Conservation (phyloP, 352 stramenopile genomes). For the Phytophthora ramorum region DNA sequence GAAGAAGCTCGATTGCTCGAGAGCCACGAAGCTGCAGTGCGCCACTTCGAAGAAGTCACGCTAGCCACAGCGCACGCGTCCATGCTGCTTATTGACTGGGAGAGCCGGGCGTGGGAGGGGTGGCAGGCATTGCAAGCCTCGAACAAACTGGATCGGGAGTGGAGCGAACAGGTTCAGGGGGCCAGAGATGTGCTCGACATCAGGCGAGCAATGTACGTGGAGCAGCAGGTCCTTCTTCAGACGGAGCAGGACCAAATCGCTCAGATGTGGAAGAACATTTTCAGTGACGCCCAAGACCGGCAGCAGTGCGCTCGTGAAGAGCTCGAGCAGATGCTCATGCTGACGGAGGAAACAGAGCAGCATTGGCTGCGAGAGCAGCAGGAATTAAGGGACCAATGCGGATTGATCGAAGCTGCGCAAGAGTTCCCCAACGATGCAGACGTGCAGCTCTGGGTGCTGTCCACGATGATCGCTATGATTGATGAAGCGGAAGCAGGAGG, state of each 20-base stretch:
- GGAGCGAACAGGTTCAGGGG: constrained; percentile 28
- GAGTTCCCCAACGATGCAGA: constrained; percentile 42
- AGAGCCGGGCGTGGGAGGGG: constrained; percentile 42
- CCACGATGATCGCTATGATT: constrained; percentile 26
- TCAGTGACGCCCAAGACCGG: constrained; percentile 15
- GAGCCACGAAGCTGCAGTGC: constrained; percentile 17
- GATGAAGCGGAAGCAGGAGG: constrained; percentile 8
- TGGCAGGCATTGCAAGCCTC: constrained; percentile 19
- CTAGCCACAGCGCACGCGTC: constrained; percentile 25
- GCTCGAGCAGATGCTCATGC: constrained; percentile 18
- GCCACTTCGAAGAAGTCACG: constrained; percentile 23
- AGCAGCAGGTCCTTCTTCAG: constrained; percentile 29
- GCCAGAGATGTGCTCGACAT: constrained; percentile 22
- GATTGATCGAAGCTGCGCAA: constrained; percentile 38
- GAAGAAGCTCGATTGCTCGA: constrained; percentile 27
- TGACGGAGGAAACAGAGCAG: constrained; percentile 23
- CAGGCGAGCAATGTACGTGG: constrained; percentile 24
- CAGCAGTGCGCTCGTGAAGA: constrained; percentile 24
- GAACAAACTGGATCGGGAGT: constrained; percentile 34
- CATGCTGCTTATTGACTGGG: constrained; percentile 50
- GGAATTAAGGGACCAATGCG: constrained; percentile 35
- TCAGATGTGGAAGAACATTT: constrained; percentile 20
- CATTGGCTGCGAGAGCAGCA: constrained; percentile 33
- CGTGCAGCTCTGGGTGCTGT: constrained; percentile 43
- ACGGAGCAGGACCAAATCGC: constrained; percentile 28